These are phyloP conservation scores for Fusarium nisikadoi DNA, from an alignment of 2,329 filamentous ascomycete genomes.

Conservation along the genomic window DNA sequence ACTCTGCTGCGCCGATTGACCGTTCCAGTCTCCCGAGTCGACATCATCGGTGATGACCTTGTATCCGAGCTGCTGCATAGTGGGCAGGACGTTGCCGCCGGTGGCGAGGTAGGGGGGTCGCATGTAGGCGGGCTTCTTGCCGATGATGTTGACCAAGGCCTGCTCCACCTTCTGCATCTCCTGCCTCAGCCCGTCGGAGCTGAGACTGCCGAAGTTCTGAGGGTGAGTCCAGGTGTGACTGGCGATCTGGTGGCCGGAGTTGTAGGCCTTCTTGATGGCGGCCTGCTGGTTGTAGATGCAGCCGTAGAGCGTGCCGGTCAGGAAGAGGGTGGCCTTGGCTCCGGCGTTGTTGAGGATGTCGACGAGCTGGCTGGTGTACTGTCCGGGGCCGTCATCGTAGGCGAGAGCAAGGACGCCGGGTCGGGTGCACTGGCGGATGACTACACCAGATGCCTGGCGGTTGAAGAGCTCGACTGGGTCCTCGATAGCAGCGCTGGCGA, in stretches of 20 bases:
- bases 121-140: constrained; percentile 61
- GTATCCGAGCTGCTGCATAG: constrained; percentile 62
- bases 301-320: constrained; percentile 61
- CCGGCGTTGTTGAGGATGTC: constrained; percentile 60
- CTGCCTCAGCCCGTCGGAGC: constrained; percentile 51
- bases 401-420: constrained; percentile 61
- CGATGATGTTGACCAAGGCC: constrained; percentile 61
- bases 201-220: constrained; percentile 54
- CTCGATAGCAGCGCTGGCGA: constrained; percentile 45
- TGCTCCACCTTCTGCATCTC: constrained; percentile 64
- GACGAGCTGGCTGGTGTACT: constrained; percentile 60
- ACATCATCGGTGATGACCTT: constrained; percentile 70
- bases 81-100: constrained; percentile 54
- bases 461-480: constrained; percentile 53
- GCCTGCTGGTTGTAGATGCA: constrained; percentile 62
- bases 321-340: constrained; percentile 66
- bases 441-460: constrained; percentile 54
- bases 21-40: constrained; percentile 71
- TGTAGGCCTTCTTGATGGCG: constrained; percentile 64
- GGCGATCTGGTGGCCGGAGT: constrained; percentile 63
- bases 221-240: constrained; percentile 65
- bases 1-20: constrained; percentile 60
- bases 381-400: constrained; percentile 64
- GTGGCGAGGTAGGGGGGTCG: constrained; percentile 62
- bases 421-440: constrained; percentile 57